Evolutionary conservation across 257 asterid genomes (phyloP), one percentile per base, ranked within the genome.

Genomic region (Capsicum baccatum): DNA sequence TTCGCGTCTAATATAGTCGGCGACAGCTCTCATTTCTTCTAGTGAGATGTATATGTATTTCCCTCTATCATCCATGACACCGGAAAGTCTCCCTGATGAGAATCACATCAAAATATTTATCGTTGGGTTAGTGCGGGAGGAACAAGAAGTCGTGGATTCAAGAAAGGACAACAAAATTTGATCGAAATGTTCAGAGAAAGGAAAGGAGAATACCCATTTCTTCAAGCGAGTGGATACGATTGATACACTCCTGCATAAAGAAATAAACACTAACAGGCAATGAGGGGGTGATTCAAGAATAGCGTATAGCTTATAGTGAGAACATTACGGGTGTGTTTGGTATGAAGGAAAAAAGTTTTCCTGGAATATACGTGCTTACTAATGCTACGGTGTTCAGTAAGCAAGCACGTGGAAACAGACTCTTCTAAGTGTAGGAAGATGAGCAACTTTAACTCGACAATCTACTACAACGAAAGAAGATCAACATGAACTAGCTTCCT

Each of bases 41-140:
- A 90, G 79, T 0, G 99, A 96, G 81, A 96, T 91, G 91, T 96
- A 94, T 84, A 96, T 96, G 90, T 92, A 94, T 84, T 96, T 96
- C 79, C 99, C 99, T 87, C 99, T 89, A 82, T 97, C 99, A 59
- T 97, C 99, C 99, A 97, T 97, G 48, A 95, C 98, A 83, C 99
- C 98, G 8, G 99, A 97, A 60, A 97, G 84, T 83, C 96, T 90
- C 88, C 98, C 99, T 97, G 96, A 63, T 33, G 16, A 64, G 14
- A 67, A 50, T 9, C 60, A 81, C 81, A 76, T 52, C 3, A 5
- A 54, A 78, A 78, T 54, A 33, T 8, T 10, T 8, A 54, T 2
- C 3, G 3, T 54, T 26, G 8, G 3, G 62, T 12, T 4, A 21
- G 21, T 4, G 9, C 1, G 6, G n/a, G 35, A 50, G 37, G 60